Conservation (phyloP, 2,329 filamentous ascomycete species). For the Penicillium expansum region DNA sequence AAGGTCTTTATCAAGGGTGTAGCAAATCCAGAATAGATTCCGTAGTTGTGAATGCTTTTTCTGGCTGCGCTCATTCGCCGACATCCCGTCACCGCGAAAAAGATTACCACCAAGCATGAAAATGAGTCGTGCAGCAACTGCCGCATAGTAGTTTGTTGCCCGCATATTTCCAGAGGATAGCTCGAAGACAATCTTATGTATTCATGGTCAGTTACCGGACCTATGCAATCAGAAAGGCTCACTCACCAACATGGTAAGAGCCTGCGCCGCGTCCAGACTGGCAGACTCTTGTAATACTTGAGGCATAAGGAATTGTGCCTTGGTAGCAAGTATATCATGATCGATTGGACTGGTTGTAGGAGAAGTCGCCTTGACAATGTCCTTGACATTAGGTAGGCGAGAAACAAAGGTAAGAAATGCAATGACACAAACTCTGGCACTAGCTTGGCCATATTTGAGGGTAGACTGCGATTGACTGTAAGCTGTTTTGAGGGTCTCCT, state of each 20-base stretch:
- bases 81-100: constrained; percentile 16
- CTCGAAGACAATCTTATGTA: constrained; percentile 45
- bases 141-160: constrained; percentile 45
- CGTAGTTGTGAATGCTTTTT: constrained; percentile 32
- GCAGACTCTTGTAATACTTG: constrained; percentile 45
- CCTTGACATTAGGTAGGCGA: constrained; percentile 20
- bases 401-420: constrained; percentile 47
- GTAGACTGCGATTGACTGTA: constrained; percentile 35
- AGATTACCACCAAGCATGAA: constrained; percentile 51
- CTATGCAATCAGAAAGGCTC: neutral
- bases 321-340: constrained; percentile 41
- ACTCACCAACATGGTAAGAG: constrained; percentile 51
- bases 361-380: neutral
- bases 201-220: neutral
- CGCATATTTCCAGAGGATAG: constrained; percentile 50
- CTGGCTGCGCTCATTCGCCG: constrained; percentile 11
- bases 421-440: constrained; percentile 49
- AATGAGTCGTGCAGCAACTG: constrained; percentile 49
- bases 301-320: constrained; percentile 45
- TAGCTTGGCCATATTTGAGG: constrained; percentile 28
- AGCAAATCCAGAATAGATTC: constrained; percentile 56
- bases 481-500: constrained; percentile 46
- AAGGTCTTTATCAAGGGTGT: constrained; percentile 57
- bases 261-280: constrained; percentile 47
- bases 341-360: constrained; percentile 31